phyloP scores from a whole-genome alignment of 2,329 filamentous ascomycete genomes.

The Geosmithia flava region DNA sequence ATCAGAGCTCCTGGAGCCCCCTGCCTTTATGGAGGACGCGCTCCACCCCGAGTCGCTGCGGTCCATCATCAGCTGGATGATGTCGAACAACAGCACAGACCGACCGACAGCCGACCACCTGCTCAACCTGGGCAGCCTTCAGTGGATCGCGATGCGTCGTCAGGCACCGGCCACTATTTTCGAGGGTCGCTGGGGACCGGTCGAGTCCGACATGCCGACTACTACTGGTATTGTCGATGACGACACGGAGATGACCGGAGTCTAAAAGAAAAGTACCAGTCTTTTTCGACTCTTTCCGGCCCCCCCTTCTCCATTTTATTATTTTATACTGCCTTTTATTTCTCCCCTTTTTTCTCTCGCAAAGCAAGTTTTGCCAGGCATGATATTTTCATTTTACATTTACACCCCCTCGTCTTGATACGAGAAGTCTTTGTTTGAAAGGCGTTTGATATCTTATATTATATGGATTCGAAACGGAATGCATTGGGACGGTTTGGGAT shows the following conservation, averaged over 20 bases:
- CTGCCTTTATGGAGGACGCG: slow-evolving; percentile 78
- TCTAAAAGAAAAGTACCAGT: neutral
- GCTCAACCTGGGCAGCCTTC: slow-evolving; percentile 58
- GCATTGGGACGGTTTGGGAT: neutral
- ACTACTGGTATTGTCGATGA: slow-evolving; percentile 20
- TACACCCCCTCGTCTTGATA: too few species aligned
- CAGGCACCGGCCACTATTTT: slow-evolving; percentile 87
- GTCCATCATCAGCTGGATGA: slow-evolving; percentile 77
- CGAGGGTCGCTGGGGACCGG: slow-evolving; percentile 91
- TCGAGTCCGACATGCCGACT: slow-evolving; percentile 29
- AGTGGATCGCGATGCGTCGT: slow-evolving; percentile 67
- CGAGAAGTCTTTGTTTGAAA: neutral
- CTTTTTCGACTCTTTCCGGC: neutral
- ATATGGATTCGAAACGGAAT: neutral
- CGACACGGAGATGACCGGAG: slow-evolving; percentile 48
- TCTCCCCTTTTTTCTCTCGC: too few species aligned
- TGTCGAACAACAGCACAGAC: slow-evolving; percentile 57
- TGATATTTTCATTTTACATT: too few species aligned
- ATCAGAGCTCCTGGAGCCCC: slow-evolving; percentile 48
- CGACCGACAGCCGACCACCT: slow-evolving; percentile 68
- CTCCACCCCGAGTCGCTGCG: slow-evolving; percentile 66
- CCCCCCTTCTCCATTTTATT: neutral
- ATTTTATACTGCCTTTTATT: neutral
- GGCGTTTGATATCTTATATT: neutral
- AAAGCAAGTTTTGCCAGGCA: too few species aligned